Evolutionary conservation across 805 yeast species (phyloP), one percentile per base, ranked within the genome.

Genomic region (Wickerhamiella spandovensis): DNA sequence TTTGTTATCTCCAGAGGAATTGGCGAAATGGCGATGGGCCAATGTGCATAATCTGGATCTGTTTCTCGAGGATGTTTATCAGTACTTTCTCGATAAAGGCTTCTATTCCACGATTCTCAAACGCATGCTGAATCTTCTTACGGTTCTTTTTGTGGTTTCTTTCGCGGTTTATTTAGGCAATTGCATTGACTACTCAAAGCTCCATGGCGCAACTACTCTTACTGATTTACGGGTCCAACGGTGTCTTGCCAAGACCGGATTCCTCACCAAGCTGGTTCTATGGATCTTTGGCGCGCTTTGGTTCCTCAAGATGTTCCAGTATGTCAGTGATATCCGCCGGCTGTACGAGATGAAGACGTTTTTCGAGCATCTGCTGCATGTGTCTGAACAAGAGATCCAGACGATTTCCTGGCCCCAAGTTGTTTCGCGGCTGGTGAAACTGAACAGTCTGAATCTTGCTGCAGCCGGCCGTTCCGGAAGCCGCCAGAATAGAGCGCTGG

Each of bases 11-110:
- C 77, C 84, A 1, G 71, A 71, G 52, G 96, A 89, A 61, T 70
- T 87, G 46, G 95, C 97, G 0, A 69, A 84, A 17, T 92, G 97
- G 87, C 75, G 86, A 53, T 92, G 98, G 97, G 95, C 97, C 1
- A 92, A 92, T 60, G 86, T 92, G 22, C 86, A 84, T 57, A 92
- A 92, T 64, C 73, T 92, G 64, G 99, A 92, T 67, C 75, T 78
- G 44, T 92, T 90, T 59, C 70, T 92, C 18, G 79, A 78, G 48
- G 95, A 90, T 57, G 69, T 89, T 10, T 92, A 92, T 65, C 73
- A 74, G 47, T 92, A 88, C 62, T 92, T 84, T 63, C 69, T 82
- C 24, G 95, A 94, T 2, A 85, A 82, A 62, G 99, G 99, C 0
- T 74, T 82, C 51, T 72, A 74, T 46, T 85, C 95, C 62, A 86